Base-by-base conservation (phyloP, 1,284 basidiomycete genomes). In the Tilletia setariae region DNA sequence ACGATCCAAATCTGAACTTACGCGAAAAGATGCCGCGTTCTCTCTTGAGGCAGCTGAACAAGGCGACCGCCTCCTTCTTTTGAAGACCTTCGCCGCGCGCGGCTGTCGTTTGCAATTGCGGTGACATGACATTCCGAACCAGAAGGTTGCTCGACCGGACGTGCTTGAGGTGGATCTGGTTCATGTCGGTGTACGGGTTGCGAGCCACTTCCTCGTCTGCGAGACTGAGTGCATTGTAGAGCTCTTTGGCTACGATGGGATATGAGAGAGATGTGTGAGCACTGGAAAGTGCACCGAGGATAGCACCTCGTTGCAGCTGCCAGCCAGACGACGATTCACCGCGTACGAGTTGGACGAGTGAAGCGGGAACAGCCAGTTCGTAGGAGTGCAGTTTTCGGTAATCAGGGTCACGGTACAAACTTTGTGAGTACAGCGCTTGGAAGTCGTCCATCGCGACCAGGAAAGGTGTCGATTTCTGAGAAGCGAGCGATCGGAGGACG, bases 401-500 rank as follows among this genome's bases (percentile, higher is more conserved):
- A 66, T 90, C 89, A 1, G 92, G 90, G 69, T 93, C 89, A 49
- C 89, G 88, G 85, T 96, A 97, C 21, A 85, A 82, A 0, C 90
- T 88, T 62, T 86, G 86, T 76, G 87, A 85, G 81, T 92, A 94
- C 42, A 96, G 84, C 0, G 90, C 86, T 80, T 96, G 93, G 76
- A 90, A 88, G 74, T 94, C 92, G 78, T 97, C 94, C 0, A 96
- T 84, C 0, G 92, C 93, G 32, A 95, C 84, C 6, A 97, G 83
- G 1, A 96, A 89, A 0, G 94, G 80, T 85, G 82, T 65, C 86
- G 90, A 82, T 0, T 84, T 88, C 81, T 97, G 94, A 47, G 78
- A 81, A 11, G 88, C 87, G 1, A 97, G 83, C 67, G 89, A 87
- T 19, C 85, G 85, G 77, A 96, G 83, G 4, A 93, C 79, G 0